Evolutionary conservation across 1,284 basidiomycete genomes (phyloP), one percentile per base, ranked within the genome.

Genomic region (Flammula alnicola): DNA sequence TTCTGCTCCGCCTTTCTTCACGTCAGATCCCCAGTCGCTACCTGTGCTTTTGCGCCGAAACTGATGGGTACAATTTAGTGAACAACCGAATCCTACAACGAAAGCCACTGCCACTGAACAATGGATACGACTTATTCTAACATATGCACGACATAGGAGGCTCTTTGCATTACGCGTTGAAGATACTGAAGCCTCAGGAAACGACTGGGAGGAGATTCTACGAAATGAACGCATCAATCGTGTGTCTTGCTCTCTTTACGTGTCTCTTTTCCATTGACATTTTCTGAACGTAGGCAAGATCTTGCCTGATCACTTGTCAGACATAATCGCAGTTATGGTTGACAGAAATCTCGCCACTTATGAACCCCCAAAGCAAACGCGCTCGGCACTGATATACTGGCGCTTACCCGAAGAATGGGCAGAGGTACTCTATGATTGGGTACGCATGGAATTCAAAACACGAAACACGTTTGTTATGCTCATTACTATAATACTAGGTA

Each of bases 321-420:
- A 77, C 44, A 68, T 91, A 33, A 61, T 91, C 7, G 71, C 73
- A 7, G 62, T 70, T 8, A 83, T 92, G 79, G 83, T 88, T 6
- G 61, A 71, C 6, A 79, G 79, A 65, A 80, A 83, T 49, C 58
- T 79, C 11, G 89, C 87, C 0, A 71, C 69, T 4, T 91, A 87
- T 63, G 89, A 91, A 48, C 89, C 89, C 2, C 71, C 80, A 5
- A 85, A 80, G 59, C 90, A 91, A 66, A 83, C 77, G 1, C 77
- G 81, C 32, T 75, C 84, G 2, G 81, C 80, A 2, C 60, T 91
- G 26, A 66, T 92, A 1, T 80, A 84, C 62, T 92, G 89, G 89
- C 73, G 84, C 49, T 70, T 79, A 16, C 84, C 85, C 2, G 88
- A 90, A 53, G 88, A 91, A 66, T 92, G 90, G 89, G 89, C 88